Evolutionary conservation across 192 early-diverging fungal genomes (phyloP), one percentile per base, ranked within the genome.

Genomic region (Entomortierella beljakovae): DNA sequence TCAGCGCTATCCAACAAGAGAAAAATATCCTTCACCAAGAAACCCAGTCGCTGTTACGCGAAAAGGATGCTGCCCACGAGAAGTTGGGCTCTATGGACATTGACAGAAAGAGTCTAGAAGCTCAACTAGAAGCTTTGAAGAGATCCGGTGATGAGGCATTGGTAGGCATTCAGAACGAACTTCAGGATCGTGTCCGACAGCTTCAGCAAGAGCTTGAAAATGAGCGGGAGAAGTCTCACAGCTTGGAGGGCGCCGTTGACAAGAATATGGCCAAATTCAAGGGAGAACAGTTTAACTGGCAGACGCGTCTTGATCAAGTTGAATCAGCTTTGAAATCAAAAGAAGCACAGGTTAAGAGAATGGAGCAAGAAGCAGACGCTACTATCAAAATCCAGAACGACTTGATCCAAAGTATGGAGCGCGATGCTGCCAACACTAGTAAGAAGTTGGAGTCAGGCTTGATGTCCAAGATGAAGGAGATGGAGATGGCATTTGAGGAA

Each of bases 361-460:
- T 79, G 33, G 75, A 79, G 33, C 75, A 79, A 32, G 75, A 79
- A 26, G 75, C 75, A 1, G 67, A 79, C 48, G 75, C 75, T 1
- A 79, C 75, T n/a, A 65, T 79, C 48, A 79, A 79, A 68, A 69
- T 79, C 22, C 75, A 79, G 62, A 79, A 53, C 0, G 75, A 79
- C 43, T 32, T 79, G 23, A 33, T 79, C 55, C 75, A 79, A 48
- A 79, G 75, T 28, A 79, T 79, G 75, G 75, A 79, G 56, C 65
- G 75, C n/a, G 75, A 79, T 48, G 68, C 75, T 0, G 62, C 75
- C 32, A 70, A 58, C 20, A 48, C 75, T 29, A 20, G 18, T 31
- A 64, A 65, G 57, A 79, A 79, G 57, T 53, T 69, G 22, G 75
- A 79, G 40, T 54, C 66, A 18, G 57, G 56, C 13, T 25, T 58